These are phyloP conservation scores for Russula dissimulans DNA, from an alignment of 768 basidiomycete species.

Conservation along the genomic window DNA sequence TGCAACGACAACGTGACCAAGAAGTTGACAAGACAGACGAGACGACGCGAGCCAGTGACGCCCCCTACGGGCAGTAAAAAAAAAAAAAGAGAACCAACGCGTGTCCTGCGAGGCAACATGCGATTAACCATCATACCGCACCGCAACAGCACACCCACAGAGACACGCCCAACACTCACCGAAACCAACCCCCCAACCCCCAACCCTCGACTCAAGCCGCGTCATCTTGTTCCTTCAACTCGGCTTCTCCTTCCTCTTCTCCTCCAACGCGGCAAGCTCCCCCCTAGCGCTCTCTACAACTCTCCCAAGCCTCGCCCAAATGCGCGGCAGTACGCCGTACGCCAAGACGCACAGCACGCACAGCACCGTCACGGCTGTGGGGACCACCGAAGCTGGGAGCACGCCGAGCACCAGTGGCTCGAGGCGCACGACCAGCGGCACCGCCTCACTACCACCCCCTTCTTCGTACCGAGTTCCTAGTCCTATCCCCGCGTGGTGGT, in stretches of 20 bases:
- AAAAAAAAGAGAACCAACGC: not conserved
- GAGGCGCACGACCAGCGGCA: constrained; percentile 45
- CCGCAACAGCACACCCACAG: not conserved
- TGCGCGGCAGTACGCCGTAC: constrained; percentile 13
- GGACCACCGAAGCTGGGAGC: constrained; percentile 44
- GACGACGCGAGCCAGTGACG: not conserved
- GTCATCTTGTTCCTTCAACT: not conserved
- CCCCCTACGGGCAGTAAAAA: not conserved
- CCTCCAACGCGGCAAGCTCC: constrained; percentile 10
- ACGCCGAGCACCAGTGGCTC: constrained; percentile 55
- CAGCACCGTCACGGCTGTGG: constrained; percentile 25
- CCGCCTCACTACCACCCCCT: constrained; percentile 8
- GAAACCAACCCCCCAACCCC: not conserved
- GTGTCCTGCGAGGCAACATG: not conserved
- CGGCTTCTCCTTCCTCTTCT: not conserved
- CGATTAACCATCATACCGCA: not conserved
- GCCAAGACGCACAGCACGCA: constrained; percentile 21
- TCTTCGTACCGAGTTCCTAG: not conserved
- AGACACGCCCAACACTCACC: constrained; percentile 1
- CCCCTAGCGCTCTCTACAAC: constrained; percentile 16
- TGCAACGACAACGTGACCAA: not conserved
- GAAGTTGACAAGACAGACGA: not conserved
- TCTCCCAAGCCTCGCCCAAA: constrained; percentile 6
- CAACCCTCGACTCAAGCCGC: not conserved
- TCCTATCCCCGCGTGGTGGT: not conserved